Evolutionary conservation across 176 grass and related monocot species (phyloP).

Genomic region (Juncus effusus): DNA sequence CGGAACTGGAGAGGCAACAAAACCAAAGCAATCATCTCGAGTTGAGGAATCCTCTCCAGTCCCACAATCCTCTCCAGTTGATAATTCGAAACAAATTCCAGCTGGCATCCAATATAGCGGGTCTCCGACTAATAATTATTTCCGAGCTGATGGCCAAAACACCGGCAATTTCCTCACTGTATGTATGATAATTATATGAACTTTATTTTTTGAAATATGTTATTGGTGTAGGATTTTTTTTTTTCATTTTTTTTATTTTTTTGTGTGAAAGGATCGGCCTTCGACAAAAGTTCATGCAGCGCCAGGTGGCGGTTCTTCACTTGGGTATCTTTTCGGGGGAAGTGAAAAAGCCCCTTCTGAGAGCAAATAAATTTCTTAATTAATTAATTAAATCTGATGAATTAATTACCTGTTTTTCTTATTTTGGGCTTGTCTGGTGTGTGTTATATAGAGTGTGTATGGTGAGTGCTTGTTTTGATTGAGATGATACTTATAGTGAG

Average conservation of each 20-base stretch:
- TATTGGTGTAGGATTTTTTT: neutral
- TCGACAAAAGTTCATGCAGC: constrained; percentile 71
- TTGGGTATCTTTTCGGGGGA: constrained; percentile 57
- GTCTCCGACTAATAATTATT: constrained; percentile 52
- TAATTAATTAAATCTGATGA: constrained; percentile 3
- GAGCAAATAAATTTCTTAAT: constrained; percentile 21
- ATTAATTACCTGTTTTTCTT: constrained; percentile 6
- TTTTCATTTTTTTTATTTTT: neutral
- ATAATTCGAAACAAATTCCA: constrained; percentile 32
- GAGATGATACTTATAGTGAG: too few relatives aligned
- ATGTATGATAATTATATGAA: constrained; percentile 1
- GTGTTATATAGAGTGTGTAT: too few relatives aligned
- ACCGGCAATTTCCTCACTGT: constrained; percentile 68
- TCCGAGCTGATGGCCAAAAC: constrained; percentile 61
- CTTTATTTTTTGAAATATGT: neutral
- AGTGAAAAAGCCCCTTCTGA: neutral
- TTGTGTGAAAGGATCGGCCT: constrained; percentile 42
- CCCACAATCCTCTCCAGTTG: neutral
- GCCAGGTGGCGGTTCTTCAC: constrained; percentile 51
- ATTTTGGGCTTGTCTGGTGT: constrained; percentile 17
- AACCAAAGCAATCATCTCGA: constrained; percentile 12
- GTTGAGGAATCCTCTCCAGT: constrained; percentile 16
- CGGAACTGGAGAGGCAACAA: constrained; percentile 32
- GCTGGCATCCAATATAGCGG: constrained; percentile 42
- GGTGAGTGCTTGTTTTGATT: too few relatives aligned